Evolutionary conservation across 495 filamentous ascomycete genomes (phyloP).

Genomic region (Penicillium steckii): DNA sequence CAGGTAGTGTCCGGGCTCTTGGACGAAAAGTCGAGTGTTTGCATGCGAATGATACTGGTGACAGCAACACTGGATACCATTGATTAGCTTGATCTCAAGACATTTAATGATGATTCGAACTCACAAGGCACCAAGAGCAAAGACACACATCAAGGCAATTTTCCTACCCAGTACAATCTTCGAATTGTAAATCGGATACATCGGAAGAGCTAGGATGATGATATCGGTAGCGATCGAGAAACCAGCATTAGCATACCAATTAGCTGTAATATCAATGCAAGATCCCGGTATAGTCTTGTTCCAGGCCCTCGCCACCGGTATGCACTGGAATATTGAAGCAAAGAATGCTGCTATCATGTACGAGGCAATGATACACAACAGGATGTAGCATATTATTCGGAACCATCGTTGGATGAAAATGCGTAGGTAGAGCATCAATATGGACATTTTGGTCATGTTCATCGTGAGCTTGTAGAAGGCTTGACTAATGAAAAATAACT

Average conservation of each 20-base stretch:
- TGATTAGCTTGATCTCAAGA: not conserved
- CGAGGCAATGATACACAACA: not conserved
- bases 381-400: not conserved
- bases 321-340: conserved; percentile 45
- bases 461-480: conserved; percentile 38
- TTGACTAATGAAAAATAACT: conserved; percentile 27
- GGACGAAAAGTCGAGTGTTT: conserved; percentile 25
- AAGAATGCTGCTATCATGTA: conserved; percentile 41
- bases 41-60: conserved; percentile 32
- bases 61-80: conserved; percentile 25
- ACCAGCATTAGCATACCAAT: conserved; percentile 42
- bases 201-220: conserved; percentile 37
- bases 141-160: not conserved
- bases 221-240: conserved; percentile 45
- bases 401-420: conserved; percentile 27
- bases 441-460: conserved; percentile 35
- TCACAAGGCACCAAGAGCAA: not conserved
- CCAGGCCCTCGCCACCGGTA: conserved; percentile 39
- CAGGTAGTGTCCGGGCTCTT: conserved; percentile 23
- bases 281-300: conserved; percentile 24
- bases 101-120: not conserved
- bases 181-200: conserved; percentile 3
- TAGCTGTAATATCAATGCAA: conserved; percentile 39
- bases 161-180: not conserved
- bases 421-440: conserved; percentile 40